Base-by-base conservation (phyloP, 345 rosid genomes). In the Nasturtium officinale region DNA sequence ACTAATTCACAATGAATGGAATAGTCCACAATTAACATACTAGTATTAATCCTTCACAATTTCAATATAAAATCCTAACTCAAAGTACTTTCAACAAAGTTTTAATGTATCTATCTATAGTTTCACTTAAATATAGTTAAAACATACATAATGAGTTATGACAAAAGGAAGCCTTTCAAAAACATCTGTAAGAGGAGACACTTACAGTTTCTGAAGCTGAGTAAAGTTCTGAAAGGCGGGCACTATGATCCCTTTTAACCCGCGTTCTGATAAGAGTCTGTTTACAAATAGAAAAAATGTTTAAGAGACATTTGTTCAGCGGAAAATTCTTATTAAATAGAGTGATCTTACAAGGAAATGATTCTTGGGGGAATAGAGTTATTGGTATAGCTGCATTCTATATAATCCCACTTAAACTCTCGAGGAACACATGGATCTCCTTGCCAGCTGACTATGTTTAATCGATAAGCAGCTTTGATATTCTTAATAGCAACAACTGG, bases 371-470 rank as follows among this genome's bases (percentile, higher is more conserved):
- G 67, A 59, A 6, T 37, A 1, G 56, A 35, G 9, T n/a, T 56
- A 47, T 32, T 13, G 6, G 74, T 5, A 8, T 60, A 57, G 78
- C 45, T 63, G 78, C 85, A 84, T 12, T 66, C 55, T 21, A 84
- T 54, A 28, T 8, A 0, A 0, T 0, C 1, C 59, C 68, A 47
- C 78, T 72, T 5, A 70, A 1, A 1, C 23, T 48, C 9, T 7
- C 9, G 4, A 33, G 81, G 82, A 29, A 65, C 21, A 12, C 83
- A 78, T n/a, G 85, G 85, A 80, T 84, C 87, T 69, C 87, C 87
- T 61, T 82, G 81, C 87, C 82, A 84, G 26, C 67, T 65, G 4
- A 35, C 53, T 7, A 53, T 73, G 3, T 50, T 37, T 16, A 82
- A 16, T 40, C 74, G 32, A 35, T 85, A 85, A 0, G 58, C 6